Evolutionary conservation across 495 filamentous ascomycete species (phyloP), one percentile per base, ranked within the genome.

Genomic region (Diplogelasinospora grovesii): DNA sequence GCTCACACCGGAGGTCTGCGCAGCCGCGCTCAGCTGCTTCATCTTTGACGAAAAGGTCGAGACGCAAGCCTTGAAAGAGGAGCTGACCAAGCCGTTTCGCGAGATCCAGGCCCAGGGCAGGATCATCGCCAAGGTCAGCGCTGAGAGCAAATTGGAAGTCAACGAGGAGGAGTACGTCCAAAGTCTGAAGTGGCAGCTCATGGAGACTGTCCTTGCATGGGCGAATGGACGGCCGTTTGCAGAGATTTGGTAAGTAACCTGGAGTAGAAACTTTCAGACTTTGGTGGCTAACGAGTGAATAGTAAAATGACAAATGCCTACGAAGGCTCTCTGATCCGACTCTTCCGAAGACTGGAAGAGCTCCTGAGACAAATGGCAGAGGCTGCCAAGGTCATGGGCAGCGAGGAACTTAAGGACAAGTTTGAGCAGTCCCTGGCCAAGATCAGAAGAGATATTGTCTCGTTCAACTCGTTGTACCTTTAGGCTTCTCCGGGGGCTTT

Each of bases 251-350:
- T 95, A 79, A 46, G 85, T 69, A 36, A 20, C 5, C 3, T 21
- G 26, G 13, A 44, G 41, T 21, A 11, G 31, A 36, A 40, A 36
- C 34, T 57, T 63, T 60, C 33, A 58, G 41, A 5, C 26, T 39
- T 28, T 9, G 27, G 20, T 14, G 26, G 26, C 22, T 39, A 22
- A 24, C n/a, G 16, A 22, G n/a, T 5, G 9, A 36, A 27, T 37
- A 94, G 89, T 63, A 89, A 89, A 82, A 95, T 96, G 90, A 95
- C 92, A 21, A 89, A 95, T 58, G 85, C 90, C 25, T 98, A 95
- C 61, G 92, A 98, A 60, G 92, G 92, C 31, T 94, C 83, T 42
- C 70, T 98, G 48, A 97, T 98, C 54, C 86, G 92, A 22, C 79
- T 96, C 34, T 97, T 98, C 77, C 81, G 92, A 34, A 83, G 93